Evolutionary conservation across 2,329 filamentous ascomycete genomes (phyloP), one percentile per base, ranked within the genome.

Genomic region (Colletotrichum tofieldiae): DNA sequence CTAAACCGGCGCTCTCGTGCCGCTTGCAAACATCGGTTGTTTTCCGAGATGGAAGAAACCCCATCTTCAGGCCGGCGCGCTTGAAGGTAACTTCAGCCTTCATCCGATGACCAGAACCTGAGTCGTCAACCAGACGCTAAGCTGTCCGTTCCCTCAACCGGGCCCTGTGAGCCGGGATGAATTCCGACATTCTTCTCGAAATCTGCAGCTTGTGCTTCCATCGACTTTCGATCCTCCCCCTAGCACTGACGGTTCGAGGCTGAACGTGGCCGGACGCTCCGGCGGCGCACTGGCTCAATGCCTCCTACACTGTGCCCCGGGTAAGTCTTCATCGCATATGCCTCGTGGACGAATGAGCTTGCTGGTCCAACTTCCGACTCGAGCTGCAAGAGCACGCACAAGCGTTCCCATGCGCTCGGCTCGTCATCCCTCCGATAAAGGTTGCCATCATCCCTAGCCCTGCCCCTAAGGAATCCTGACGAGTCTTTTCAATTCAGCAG

Each of bases 141-240:
- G n/a, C 60, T 26, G 12, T 58, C 20, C 47, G 52, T 70, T 67
- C 45, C 47, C 47, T 66, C 32, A 37, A n/a, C 62, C 4, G 45
- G 52, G 29, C 67, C 26, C 41, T 59, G 65, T 32, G 51, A 71
- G 65, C 51, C 65, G 58, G 58, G 43, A 47, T 23, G 43, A 32
- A 51, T n/a, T 68, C 65, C 64, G 65, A 63, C 65, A 52, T 49
- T 45, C 68, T 71, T 71, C 68, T 71, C 68, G 64, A 71, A 71
- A 67, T 55, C 47, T 71, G 54, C 62, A 66, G 54, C 62, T 61
- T 29, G n/a, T 54, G 39, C 43, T 41, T 39, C 32, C 41, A 23
- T 63, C 35, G 45, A 47, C 6, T 12, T 52, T 32, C 18, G 26
- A 18, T 18, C 12, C 2, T 35, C 35, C 41, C 18, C 9, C 59